Evolutionary conservation across 305 asterid species (phyloP), one percentile per base, ranked within the genome.

Genomic region (Fraxinus sp.): DNA sequence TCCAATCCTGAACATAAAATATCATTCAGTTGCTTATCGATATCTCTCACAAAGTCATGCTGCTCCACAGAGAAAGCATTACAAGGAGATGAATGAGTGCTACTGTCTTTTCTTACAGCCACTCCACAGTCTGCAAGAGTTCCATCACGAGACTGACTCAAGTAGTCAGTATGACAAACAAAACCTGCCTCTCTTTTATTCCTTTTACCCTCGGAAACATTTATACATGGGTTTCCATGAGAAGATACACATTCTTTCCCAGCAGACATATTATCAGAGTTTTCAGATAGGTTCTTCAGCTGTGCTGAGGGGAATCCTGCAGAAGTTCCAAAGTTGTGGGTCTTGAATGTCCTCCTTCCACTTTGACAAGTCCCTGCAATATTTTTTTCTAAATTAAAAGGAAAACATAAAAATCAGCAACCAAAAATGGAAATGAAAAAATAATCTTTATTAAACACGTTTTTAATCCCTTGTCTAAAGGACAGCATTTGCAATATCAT

Each of bases 291-390:
- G 86, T 90, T 90, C 86, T 89, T 88, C 81, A 80, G 78, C 80
- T 81, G 86, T 7, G 89, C 80, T 79, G 87, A 81, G 82, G 86
- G 73, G 80, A 84, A 80, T 75, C 81, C 90, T 28, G 86, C 80
- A 77, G 91, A 82, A 68, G 83, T 76, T 79, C 78, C 83, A 85
- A 79, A 78, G 66, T 85, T 81, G 85, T 81, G 85, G 81, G 78
- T 85, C 87, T 82, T 84, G 89, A 84, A 44, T 90, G 91, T 90
- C 88, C 90, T 91, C 85, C 82, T 90, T 83, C 84, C 85, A 71
- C 81, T 84, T 82, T 81, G 92, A 88, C 77, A 41, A 52, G 88
- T 75, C 76, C 78, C 89, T 76, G 88, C 85, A 84, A 86, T 78
- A 83, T 81, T 87, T 86, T 80, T 72, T 30, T 33, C 84, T 49